Percentiles rank a stretch among this genome's conserved stretches.
Conservation (phyloP, 345 rosid genomes). For the Salix exigua region DNA sequence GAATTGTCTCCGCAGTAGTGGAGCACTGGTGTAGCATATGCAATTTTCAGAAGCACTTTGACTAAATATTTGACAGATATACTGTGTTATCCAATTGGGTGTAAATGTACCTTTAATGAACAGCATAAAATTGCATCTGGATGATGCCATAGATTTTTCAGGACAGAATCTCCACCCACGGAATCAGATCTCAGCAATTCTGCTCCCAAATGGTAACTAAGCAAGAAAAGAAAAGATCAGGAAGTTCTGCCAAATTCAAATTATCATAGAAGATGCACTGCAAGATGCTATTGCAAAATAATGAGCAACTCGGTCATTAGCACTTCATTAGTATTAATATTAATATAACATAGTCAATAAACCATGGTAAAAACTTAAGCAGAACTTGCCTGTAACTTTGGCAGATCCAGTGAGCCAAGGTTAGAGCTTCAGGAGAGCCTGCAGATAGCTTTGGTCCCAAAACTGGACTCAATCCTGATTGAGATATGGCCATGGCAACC, state of each 20-base stretch:
- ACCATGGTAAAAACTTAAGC: neutral
- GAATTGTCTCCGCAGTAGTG: neutral
- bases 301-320: neutral
- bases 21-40: neutral
- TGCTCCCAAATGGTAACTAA: slow-evolving; percentile 68
- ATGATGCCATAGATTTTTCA: slow-evolving; percentile 87
- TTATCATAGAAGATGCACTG: neutral
- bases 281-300: slow-evolving; percentile 1
- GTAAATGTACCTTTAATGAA: slow-evolving; percentile 61
- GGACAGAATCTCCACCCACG: slow-evolving; percentile 44
- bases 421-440: slow-evolving; percentile 92
- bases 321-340: neutral
- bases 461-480: slow-evolving; percentile 65
- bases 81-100: neutral
- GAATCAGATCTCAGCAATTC: slow-evolving; percentile 67
- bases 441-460: slow-evolving; percentile 68
- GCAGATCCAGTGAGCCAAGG: slow-evolving; percentile 85
- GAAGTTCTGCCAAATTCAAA: neutral
- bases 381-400: slow-evolving; percentile 68
- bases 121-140: slow-evolving; percentile 93
- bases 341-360: neutral
- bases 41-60: neutral
- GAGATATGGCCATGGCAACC: slow-evolving; percentile 93
- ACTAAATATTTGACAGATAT: neutral
- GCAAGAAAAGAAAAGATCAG: slow-evolving; percentile 12